Base-by-base conservation (phyloP, 2,329 filamentous ascomycete species). In the Aspergillus aculeatus region DNA sequence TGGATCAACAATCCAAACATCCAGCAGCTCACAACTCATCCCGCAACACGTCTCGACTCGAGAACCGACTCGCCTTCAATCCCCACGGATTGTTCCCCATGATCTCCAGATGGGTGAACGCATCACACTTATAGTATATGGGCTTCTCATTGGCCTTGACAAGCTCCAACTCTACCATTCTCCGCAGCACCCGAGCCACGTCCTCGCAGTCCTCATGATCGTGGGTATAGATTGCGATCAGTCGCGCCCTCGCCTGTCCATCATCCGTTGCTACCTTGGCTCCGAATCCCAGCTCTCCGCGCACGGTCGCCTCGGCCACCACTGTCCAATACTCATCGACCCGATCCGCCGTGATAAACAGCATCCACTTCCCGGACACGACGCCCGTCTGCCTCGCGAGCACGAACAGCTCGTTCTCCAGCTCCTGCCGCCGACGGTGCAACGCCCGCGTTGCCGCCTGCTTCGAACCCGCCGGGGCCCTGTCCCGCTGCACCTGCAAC, bases 61-160 rank as follows among this genome's bases (percentile, higher is more conserved):
- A 76, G 58, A 72, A 79, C 72, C 78, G 65, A 61, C 74, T 80
- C 48, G 87, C 82, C 67, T 80, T 83, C 59, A 92, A 74, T 1
- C 82, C 83, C 81, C 84, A 91, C 1, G 80, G 73, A 69, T 91
- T 91, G 0, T 80, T 80, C 11, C 77, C 79, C 16, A 80, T 80
- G 58, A 91, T 84, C 3, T 85, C 84, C 29, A 91, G 76, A 70
- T 89, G 83, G 1, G 89, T 90, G 69, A 83, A 90, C 0, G 84
- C 86, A 78, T 91, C 88, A 66, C 84, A 84, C 70, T 96, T 96
- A 78, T 96, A 96, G 72, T 91, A 94, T 53, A 95, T 86, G 1
- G 80, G 77, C 50, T 77, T 52, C 64, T 75, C 21, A 14, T 69
- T 66, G 24, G 64, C 62, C 6, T 70, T 66, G 16, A 89, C 80